These are phyloP conservation scores for Zygosaccharomyces sapae DNA, from an alignment of 1,139 yeast genomes.

Conservation along the genomic window DNA sequence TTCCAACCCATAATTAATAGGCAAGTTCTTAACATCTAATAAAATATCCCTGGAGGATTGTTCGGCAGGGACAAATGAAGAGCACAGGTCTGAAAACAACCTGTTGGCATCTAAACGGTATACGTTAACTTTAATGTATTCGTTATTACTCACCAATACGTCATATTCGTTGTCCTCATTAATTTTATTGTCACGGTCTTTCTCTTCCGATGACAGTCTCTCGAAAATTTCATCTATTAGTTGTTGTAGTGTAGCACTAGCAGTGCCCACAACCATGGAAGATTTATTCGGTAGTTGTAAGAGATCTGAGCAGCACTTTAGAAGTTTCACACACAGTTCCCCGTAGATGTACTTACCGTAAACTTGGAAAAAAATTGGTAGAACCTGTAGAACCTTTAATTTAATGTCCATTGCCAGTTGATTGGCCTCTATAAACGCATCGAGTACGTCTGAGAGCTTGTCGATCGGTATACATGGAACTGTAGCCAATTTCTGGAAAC, in stretches of 20 bases:
- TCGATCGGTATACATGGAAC: conserved; percentile 49
- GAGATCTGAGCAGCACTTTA: conserved; percentile 60
- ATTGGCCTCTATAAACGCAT: conserved; percentile 68
- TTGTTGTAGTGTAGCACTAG: conserved; percentile 89
- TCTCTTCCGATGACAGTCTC: conserved; percentile 36
- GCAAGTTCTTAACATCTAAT: conserved; percentile 50
- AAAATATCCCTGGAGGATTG: conserved; percentile 45
- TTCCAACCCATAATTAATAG: conserved; percentile 72
- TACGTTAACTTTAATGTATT: conserved; percentile 44
- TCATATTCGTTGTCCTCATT: conserved; percentile 31
- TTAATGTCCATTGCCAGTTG: conserved; percentile 78
- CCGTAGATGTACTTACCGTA: conserved; percentile 56
- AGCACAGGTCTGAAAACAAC: conserved; percentile 68
- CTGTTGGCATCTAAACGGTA: conserved; percentile 65
- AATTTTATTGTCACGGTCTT: conserved; percentile 39
- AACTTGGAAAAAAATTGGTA: conserved; percentile 68
- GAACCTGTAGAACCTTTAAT: conserved; percentile 76
- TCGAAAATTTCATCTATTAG: conserved; percentile 74
- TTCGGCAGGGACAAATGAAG: conserved; percentile 48
- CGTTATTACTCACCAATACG: conserved; percentile 45
- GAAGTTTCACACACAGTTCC: conserved; percentile 51
- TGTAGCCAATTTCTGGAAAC: conserved; percentile 57
- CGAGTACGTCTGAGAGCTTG: conserved; percentile 53
- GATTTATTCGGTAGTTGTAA: conserved; percentile 66
- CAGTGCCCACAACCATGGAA: conserved; percentile 79